phyloP scores from a whole-genome alignment of 768 basidiomycete genomes.

The Tylopilus vinaceipallidus region DNA sequence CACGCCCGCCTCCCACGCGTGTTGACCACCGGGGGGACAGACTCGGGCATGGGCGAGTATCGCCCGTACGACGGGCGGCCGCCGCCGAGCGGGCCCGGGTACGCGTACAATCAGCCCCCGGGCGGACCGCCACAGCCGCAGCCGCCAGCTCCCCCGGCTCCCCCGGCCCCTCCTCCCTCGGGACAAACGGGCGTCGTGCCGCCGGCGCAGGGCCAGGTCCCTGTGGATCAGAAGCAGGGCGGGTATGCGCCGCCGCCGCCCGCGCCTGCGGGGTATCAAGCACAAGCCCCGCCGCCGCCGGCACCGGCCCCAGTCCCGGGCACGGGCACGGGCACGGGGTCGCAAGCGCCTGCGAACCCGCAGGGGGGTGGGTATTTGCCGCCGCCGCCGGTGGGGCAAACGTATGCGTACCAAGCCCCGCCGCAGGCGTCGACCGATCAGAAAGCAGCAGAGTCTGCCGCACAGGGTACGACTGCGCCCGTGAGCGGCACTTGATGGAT shows the following conservation, averaged over 20 bases:
- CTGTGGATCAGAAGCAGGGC: slow-evolving; percentile 8
- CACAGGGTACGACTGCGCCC: neutral
- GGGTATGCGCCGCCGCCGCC: neutral
- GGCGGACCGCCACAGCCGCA: too few relatives aligned
- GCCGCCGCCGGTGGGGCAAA: slow-evolving; percentile 1
- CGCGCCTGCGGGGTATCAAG: neutral
- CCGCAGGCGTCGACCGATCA: slow-evolving; percentile 2
- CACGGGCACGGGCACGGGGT: too few relatives aligned
- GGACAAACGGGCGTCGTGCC: too few relatives aligned
- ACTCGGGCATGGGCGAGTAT: slow-evolving; percentile 24
- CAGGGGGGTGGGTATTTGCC: neutral
- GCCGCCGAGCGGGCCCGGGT: neutral
- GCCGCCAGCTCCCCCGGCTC: neutral
- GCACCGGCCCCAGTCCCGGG: too few relatives aligned
- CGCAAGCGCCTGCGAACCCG: neutral
- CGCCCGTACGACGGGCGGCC: neutral
- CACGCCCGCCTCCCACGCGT: neutral
- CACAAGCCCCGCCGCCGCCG: too few relatives aligned
- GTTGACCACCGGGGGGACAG: neutral
- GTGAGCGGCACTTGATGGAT: neutral
- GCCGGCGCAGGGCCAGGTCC: too few relatives aligned
- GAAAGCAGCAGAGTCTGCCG: slow-evolving; percentile 1
- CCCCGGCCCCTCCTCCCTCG: neutral
- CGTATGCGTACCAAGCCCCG: neutral
- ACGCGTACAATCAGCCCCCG: neutral